Conservation (phyloP, 2,329 filamentous ascomycete genomes). For the Stenocarpella maydis region DNA sequence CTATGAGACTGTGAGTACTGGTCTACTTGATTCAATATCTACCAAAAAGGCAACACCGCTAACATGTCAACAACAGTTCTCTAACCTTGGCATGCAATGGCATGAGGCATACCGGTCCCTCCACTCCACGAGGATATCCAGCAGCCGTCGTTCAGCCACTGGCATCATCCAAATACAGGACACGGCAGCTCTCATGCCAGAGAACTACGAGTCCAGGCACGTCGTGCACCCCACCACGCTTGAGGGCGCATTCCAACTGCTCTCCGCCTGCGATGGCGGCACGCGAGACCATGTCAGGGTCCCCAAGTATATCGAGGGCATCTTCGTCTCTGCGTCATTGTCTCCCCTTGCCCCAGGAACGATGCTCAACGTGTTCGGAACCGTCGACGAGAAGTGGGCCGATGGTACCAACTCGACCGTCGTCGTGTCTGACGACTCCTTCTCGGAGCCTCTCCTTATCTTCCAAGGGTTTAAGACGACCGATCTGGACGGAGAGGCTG, state of each 20-base stretch:
- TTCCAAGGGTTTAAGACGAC: constrained; percentile 17
- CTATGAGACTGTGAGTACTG: neutral
- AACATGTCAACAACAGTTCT: neutral
- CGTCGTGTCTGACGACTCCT: neutral
- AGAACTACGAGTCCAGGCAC: constrained; percentile 18
- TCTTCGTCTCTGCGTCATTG: neutral
- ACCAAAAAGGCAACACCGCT: neutral
- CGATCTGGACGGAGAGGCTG: neutral
- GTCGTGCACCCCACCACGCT: constrained; percentile 10
- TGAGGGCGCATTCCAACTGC: constrained; percentile 13
- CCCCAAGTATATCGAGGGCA: constrained; percentile 23
- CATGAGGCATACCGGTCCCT: constrained; percentile 3
- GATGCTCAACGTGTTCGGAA: constrained; percentile 4
- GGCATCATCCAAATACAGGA: neutral
- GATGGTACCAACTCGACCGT: constrained; percentile 22
- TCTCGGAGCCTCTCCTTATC: constrained; percentile 10
- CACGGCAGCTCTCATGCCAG: neutral
- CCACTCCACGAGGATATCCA: neutral
- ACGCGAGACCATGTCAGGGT: neutral
- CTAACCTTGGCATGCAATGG: constrained; percentile 9
- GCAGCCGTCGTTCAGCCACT: neutral
- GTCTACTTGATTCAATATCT: too few species aligned
- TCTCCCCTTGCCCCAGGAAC: constrained; percentile 3
- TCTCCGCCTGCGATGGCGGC: constrained; percentile 5
- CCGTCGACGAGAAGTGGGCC: constrained; percentile 21